Evolutionary conservation across 2,329 filamentous ascomycete species (phyloP).

Genomic region (Pochonia chlamydosporia): DNA sequence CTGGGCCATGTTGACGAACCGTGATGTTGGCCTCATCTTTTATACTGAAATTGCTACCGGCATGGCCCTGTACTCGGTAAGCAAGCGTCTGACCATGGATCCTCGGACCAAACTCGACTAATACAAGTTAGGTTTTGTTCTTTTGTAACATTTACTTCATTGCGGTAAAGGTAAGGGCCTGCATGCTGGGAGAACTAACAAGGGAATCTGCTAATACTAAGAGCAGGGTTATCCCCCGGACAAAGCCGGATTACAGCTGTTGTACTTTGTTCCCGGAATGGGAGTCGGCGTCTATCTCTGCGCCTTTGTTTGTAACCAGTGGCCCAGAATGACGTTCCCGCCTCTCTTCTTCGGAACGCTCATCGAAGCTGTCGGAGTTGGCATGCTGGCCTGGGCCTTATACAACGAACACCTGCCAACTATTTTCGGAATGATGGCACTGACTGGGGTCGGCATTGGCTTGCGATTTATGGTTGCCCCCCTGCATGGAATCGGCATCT

Average conservation of each 20-base stretch:
- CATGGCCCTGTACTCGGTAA: slow-evolving; percentile 44
- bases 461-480: slow-evolving; percentile 59
- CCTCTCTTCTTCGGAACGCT: slow-evolving; percentile 52
- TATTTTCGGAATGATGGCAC: slow-evolving; percentile 61
- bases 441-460: slow-evolving; percentile 58
- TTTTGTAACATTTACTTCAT: slow-evolving; percentile 66
- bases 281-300: slow-evolving; percentile 53
- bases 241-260: slow-evolving; percentile 48
- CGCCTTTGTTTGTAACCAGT: slow-evolving; percentile 54
- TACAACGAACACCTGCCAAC: slow-evolving; percentile 38
- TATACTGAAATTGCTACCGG: slow-evolving; percentile 56
- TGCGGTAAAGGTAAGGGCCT: slow-evolving; percentile 37
- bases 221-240: slow-evolving; percentile 40
- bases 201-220: neutral
- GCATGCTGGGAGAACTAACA: neutral
- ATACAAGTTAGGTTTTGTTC: slow-evolving; percentile 49
- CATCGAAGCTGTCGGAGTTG: slow-evolving; percentile 52
- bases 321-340: slow-evolving; percentile 55
- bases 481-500: slow-evolving; percentile 58
- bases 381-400: slow-evolving; percentile 52
- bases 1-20: slow-evolving; percentile 48
- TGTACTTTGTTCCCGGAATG: slow-evolving; percentile 60
- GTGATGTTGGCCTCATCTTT: slow-evolving; percentile 56
- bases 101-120: neutral
- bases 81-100: slow-evolving; percentile 6